Evolutionary conservation across 1,139 yeast genomes (phyloP), one percentile per base, ranked within the genome.

Genomic region (Hemisphaericaspora lyxosophila): DNA sequence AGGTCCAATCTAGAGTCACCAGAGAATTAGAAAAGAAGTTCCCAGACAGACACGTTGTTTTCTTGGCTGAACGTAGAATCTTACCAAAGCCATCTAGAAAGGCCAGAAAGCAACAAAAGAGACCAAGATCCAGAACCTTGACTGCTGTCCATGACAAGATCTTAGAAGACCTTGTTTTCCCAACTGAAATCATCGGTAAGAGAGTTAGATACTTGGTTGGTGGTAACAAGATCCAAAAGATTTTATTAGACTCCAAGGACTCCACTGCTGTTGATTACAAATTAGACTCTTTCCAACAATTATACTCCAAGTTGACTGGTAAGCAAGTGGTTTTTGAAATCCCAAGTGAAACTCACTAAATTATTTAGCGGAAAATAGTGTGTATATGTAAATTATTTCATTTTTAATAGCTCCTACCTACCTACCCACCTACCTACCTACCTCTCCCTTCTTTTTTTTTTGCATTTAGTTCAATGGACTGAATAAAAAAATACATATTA

Each of bases 1-100:
- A 85, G 80, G 95, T 89, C 62, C 98, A 92, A 82, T 82, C 81
- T 67, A 84, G 88, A 80, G 85, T 92, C 72, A 89, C 97, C 78
- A 92, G 98, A 80, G 98, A 92, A 81, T 87, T 92, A 72, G 98
- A 92, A 80, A 92, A 92, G 95, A 92, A 92, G 80, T 92, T 92
- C 90, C 95, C 97, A 70, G 98, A 92, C 83, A 88, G 96, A 75
- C 97, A 92, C 75, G 97, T 92, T 75, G 94, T 92, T 61, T 89
- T 92, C 87, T 83, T 92, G 68, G 98, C 97, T 68, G 97, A 92
- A 82, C 89, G 98, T 82, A 90, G 97, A 82, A 92, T 92, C 78
- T 82, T 94, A 71, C 97, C 97, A 80, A 90, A 89, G 83, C 88
- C 88, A 66, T 83, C 88, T 60, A 83, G 86, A 65, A 85, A 90